Evolutionary conservation across 768 basidiomycete genomes (phyloP), one percentile per base, ranked within the genome.

Genomic region (Pisolithus sp.): DNA sequence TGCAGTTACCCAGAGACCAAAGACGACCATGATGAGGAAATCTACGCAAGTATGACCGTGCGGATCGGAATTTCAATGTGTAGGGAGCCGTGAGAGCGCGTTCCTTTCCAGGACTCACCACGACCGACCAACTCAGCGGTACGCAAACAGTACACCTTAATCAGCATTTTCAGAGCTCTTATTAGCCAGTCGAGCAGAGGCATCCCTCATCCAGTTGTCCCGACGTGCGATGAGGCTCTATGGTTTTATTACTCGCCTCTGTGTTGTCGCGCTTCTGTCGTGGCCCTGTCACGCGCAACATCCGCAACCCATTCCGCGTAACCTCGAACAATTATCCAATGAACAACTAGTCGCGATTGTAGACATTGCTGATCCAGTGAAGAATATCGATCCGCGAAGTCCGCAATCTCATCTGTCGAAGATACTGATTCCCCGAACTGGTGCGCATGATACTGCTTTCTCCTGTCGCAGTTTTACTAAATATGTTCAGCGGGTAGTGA

Each of bases 351-450:
- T 68, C 21, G 62, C 73, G 26, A 71, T 89, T 37, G 71, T 79
- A 21, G 69, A 74, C 17, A 68, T 73, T n/a, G 75, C 74, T 7
- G 85, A 93, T 66, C 84, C 86, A 34, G 64, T 79, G 31, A 79
- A 76, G 63, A 85, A 81, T 58, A 61, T 94, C 51, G 83, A 93
- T 67, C 78, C 79, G 8, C 64, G 68, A 24, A 76, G 86, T 59
- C 79, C 86, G 0, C 59, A 71, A 21, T 89, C 88, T 2, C 87
- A 93, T 67, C 63, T 99, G 39, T 86, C 87, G 2, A 84, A 81
- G 63, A 81, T 97, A 15, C 72, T 98, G 46, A 89, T 97, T 54
- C 95, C 95, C 20, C 76, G 95, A 57, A 71, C 83, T 48, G 76
- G 90, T 87, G 72, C 60, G 82, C 77, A 36, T 3, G 45, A 10